Evolutionary conservation across 441 rosid species (phyloP).

Genomic region (Euphorbia schlechtendalii): DNA sequence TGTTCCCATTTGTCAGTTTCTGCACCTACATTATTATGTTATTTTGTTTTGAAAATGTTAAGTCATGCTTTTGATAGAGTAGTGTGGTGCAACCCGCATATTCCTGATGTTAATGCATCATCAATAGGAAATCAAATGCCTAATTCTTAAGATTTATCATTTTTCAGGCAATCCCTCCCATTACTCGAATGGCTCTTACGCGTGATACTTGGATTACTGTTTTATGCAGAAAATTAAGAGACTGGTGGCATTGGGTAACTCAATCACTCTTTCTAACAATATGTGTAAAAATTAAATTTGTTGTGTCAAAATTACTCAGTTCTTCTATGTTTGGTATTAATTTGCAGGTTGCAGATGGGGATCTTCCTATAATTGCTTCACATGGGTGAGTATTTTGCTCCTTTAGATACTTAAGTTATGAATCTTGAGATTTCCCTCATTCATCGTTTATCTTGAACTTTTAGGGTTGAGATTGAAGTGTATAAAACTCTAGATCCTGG

Average conservation of each 20-base stretch:
- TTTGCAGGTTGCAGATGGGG: slow-evolving; percentile 93
- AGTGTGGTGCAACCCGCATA: neutral
- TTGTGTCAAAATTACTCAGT: no score
- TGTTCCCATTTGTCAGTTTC: no score
- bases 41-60: neutral
- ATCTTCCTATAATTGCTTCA: slow-evolving; percentile 87
- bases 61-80: neutral
- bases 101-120: neutral
- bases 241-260: slow-evolving; percentile 99
- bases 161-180: slow-evolving; percentile 88
- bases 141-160: no score
- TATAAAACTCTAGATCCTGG: slow-evolving; percentile 91
- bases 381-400: slow-evolving; percentile 71
- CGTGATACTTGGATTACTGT: slow-evolving; percentile 98
- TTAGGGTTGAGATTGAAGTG: slow-evolving; percentile 67
- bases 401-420: slow-evolving; percentile 19
- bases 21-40: neutral
- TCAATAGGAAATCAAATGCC: slow-evolving; percentile 4
- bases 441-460: slow-evolving; percentile 20
- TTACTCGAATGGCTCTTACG: slow-evolving; percentile 90
- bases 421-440: slow-evolving; percentile 23
- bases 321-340: slow-evolving; percentile 22
- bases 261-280: slow-evolving; percentile 24
- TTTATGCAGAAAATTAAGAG: slow-evolving; percentile 92
- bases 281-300: no score